A percentile compares a stretch with the other conserved stretches of the same genome.
These are phyloP conservation scores for Auricularia sp. DNA, from an alignment of 768 basidiomycete species.

Conservation along the genomic window DNA sequence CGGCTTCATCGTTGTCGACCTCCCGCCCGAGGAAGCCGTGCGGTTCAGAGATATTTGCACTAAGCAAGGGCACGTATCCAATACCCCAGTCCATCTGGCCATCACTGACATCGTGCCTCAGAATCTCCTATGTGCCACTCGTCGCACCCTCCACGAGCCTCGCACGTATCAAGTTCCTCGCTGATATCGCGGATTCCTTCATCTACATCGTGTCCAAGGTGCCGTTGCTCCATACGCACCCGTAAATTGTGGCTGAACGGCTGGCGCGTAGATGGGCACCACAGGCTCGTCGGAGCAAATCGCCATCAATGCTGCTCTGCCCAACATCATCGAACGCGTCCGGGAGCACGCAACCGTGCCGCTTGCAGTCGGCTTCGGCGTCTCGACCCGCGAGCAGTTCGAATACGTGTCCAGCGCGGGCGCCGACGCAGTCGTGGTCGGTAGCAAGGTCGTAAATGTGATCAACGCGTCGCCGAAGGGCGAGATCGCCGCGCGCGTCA, in stretches of 20 bases:
- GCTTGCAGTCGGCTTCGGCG: conserved; percentile 93
- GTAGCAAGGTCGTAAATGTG: conserved; percentile 72
- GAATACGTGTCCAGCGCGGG: conserved; percentile 74
- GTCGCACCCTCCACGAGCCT: conserved; percentile 90
- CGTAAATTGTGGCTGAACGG: too few relatives aligned
- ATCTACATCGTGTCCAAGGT: conserved; percentile 93
- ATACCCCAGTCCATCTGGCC: not conserved
- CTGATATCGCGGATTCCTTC: conserved; percentile 91
- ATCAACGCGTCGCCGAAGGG: conserved; percentile 55
- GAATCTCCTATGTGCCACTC: conserved; percentile 89
- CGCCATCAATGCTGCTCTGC: conserved; percentile 63
- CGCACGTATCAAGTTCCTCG: conserved; percentile 78
- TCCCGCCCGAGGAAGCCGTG: conserved; percentile 94
- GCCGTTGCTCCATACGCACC: too few relatives aligned
- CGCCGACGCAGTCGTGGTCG: conserved; percentile 94
- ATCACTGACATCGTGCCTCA: conserved; percentile 20
- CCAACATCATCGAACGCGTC: conserved; percentile 75
- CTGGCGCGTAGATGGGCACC: conserved; percentile 68
- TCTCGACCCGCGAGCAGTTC: conserved; percentile 83
- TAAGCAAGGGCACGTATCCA: conserved; percentile 52
- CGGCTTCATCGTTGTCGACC: conserved; percentile 95
- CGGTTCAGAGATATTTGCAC: conserved; percentile 83
- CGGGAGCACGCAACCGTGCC: conserved; percentile 70
- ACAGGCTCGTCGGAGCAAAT: conserved; percentile 80
- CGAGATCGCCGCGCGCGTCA: conserved; percentile 43